These are phyloP conservation scores for Hypholoma fasciculare DNA, from an alignment of 768 basidiomycete species.

Conservation along the genomic window DNA sequence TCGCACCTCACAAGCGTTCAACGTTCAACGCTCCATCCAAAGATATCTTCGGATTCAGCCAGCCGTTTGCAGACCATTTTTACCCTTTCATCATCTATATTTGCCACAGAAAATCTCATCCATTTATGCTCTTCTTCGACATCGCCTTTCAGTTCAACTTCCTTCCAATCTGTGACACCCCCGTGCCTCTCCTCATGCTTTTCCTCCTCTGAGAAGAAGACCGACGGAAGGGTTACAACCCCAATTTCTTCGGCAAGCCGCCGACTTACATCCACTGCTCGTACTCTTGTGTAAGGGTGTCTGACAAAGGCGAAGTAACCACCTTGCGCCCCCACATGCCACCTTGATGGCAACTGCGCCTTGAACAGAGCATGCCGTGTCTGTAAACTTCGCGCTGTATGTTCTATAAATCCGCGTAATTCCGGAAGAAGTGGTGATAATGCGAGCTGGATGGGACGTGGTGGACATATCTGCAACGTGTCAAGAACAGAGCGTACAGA, in stretches of 20 bases:
- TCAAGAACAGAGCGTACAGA: slow-evolving; percentile 62
- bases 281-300: slow-evolving; percentile 53
- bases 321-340: slow-evolving; percentile 65
- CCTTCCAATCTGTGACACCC: slow-evolving; percentile 31
- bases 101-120: slow-evolving; percentile 82
- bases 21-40: slow-evolving; percentile 16
- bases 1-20: neutral
- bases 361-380: slow-evolving; percentile 60
- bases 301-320: slow-evolving; percentile 81
- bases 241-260: slow-evolving; percentile 63
- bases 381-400: slow-evolving; percentile 47
- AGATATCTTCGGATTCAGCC: slow-evolving; percentile 25
- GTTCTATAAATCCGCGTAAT: slow-evolving; percentile 53
- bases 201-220: slow-evolving; percentile 49
- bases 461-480: slow-evolving; percentile 79
- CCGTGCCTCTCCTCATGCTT: slow-evolving; percentile 31
- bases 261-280: slow-evolving; percentile 54
- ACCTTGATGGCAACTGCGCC: slow-evolving; percentile 44
- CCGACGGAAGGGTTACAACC: slow-evolving; percentile 64
- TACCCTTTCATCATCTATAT: slow-evolving; percentile 67
- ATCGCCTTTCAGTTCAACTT: slow-evolving; percentile 13
- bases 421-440: slow-evolving; percentile 53
- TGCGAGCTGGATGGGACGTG: slow-evolving; percentile 71
- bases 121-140: slow-evolving; percentile 53
- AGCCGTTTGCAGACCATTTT: slow-evolving; percentile 52